Conservation (phyloP, 2,329 filamentous ascomycete species). For the Curvularia lunata region DNA sequence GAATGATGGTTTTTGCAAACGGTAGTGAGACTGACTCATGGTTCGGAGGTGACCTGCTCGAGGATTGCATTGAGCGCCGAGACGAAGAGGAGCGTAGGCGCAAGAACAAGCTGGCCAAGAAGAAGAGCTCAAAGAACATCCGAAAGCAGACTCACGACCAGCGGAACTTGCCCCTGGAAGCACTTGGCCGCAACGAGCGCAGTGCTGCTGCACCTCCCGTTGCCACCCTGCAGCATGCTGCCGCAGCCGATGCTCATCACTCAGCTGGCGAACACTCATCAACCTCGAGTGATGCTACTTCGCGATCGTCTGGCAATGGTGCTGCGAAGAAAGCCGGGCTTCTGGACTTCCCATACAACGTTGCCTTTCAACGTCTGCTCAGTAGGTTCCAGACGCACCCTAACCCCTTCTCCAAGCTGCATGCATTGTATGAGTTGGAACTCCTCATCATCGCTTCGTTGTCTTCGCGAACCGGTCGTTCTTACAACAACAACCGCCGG, state of each 20-base stretch:
- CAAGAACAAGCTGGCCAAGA: slow-evolving; percentile 47
- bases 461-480: slow-evolving; percentile 60
- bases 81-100: slow-evolving; percentile 51
- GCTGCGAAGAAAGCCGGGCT: slow-evolving; percentile 53
- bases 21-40: slow-evolving; percentile 93
- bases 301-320: slow-evolving; percentile 50
- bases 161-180: slow-evolving; percentile 51
- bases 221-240: slow-evolving; percentile 52
- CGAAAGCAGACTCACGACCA: slow-evolving; percentile 47
- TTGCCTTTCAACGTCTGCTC: slow-evolving; percentile 79
- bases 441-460: slow-evolving; percentile 80
- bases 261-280: slow-evolving; percentile 56
- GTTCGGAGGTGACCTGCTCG: slow-evolving; percentile 69
- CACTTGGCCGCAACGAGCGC: slow-evolving; percentile 51
- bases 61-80: slow-evolving; percentile 51
- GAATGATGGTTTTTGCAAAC: slow-evolving; percentile 81
- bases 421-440: slow-evolving; percentile 81
- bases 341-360: slow-evolving; percentile 76
- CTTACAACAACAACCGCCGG: slow-evolving; percentile 46
- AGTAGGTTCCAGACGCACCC: slow-evolving; percentile 88
- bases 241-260: slow-evolving; percentile 47
- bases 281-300: slow-evolving; percentile 54
- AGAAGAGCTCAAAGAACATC: slow-evolving; percentile 68
- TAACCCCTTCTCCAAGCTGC: slow-evolving; percentile 85
- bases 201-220: slow-evolving; percentile 52